Base-by-base conservation (phyloP, 192 early-diverging fungal genomes). In the Jimgerdemannia lactiflua region DNA sequence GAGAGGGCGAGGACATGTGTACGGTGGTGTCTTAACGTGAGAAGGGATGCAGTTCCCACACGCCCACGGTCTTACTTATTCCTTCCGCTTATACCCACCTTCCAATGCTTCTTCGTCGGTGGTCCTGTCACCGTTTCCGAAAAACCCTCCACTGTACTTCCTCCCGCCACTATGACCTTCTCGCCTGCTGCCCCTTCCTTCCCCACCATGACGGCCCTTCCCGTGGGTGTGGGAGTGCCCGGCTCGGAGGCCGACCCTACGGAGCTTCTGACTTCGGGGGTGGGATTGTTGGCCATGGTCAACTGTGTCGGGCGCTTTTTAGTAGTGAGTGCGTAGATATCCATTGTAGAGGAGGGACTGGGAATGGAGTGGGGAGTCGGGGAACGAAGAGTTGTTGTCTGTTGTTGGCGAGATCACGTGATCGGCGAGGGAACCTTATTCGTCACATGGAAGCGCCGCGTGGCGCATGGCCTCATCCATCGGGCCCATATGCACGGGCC, bases 21-120 rank as follows among this genome's bases (percentile, higher is more conserved):
- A 29, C 29, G 29, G 29, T 1, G 29, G 29, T 29, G 29, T 29
- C 29, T 29, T 29, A 1, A 29, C 29, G 29, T 29, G 29, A 29
- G n/a, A 41, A 44, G 20, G 14, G 40, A 11, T 29, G 49, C 49
- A 6, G 14, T 59, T 10, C 49, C 49, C 49, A 6, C 49, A 59
- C 2, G 14, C 49, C 49, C 6, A 14, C 49, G 8, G 14, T 14
- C 49, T 14, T 59, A 10, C 49, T 14, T 59, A 6, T 10, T 59
- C 49, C 14, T 59, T 59, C 14, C 8, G 0, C 14, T 59, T 59
- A 59, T 2, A 43, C 29, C 19, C 67, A 78, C 77, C 78, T 75
- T 79, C 78, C 78, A 76, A 29, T 76, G 78, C 67, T 69, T 42
- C 49, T 70, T 20, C n/a, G 65, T 71, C 42, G 78, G 78, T 42